Base-by-base conservation (phyloP, 257 asterid species). In the Verbena officinalis region DNA sequence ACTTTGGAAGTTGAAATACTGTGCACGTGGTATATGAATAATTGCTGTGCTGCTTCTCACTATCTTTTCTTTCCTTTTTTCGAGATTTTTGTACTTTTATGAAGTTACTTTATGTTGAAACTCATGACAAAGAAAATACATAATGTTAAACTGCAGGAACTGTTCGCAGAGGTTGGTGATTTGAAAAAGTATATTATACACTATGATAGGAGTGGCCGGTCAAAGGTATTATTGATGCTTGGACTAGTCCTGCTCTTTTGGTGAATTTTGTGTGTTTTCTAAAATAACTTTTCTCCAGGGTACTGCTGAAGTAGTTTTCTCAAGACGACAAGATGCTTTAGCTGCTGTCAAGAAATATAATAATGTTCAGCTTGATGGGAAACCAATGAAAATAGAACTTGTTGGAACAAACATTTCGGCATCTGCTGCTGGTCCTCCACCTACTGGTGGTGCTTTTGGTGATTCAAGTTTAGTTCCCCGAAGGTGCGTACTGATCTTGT, bases 171-270 rank as follows among this genome's bases (percentile, higher is more conserved):
- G 77, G 90, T 86, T 54, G 99, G 99, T 22, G 96, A 90, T 75
- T 65, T 94, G 76, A 94, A 94, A 75, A 77, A 93, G 24, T 83
- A 62, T 67, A 66, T 63, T 0, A 61, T 94, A 68, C 96, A 94
- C 76, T 94, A 90, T 72, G 96, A 94, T 72, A 85, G 88, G 80
- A 94, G 93, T 45, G 96, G 97, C 33, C 84, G 99, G 73, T 94
- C 99, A 45, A 90, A 94, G 99, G 99, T 94, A 86, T 52, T 22
- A 52, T 45, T 58, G 68, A 59, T 59, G 64, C 55, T 76, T 75
- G 53, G 15, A 36, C 64, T 53, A 48, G 53, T 68, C 51, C 49
- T 65, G 55, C 72, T 75, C 65, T 61, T 42, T 42, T 53, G 65
- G 44, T 54, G 59, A 71, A 66, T 68, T 64, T 80, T 39, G 70